phyloP scores from a whole-genome alignment of 23 red algal genomes.

The Cyanidium caldarium region DNA sequence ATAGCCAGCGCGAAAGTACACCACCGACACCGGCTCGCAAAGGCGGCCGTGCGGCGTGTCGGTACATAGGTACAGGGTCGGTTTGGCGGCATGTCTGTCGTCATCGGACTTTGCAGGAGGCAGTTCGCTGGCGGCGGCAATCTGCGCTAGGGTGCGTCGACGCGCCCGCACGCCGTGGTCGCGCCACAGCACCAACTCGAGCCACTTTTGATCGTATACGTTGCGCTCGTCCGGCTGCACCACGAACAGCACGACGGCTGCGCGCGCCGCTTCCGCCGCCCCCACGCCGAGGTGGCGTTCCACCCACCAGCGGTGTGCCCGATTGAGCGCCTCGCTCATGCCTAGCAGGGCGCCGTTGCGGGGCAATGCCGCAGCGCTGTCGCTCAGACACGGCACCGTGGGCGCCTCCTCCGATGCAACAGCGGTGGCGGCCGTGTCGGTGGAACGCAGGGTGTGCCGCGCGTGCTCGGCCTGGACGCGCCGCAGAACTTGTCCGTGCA shows the following conservation, averaged over 20 bases:
- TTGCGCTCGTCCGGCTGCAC: constrained; percentile 74
- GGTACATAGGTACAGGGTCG: too few species aligned
- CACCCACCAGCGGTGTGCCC: constrained; percentile 21
- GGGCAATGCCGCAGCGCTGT: constrained; percentile 12
- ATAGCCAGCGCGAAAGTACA: constrained; percentile 94
- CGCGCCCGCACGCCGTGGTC: constrained; percentile 26
- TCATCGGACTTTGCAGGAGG: not conserved
- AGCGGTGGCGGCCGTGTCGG: not conserved
- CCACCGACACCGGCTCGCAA: constrained; percentile 30
- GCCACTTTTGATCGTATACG: constrained; percentile 53
- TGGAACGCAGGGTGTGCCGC: not conserved
- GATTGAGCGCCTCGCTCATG: constrained; percentile 18
- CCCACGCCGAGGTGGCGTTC: not conserved
- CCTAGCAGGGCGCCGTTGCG: constrained; percentile 11
- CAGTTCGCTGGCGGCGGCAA: constrained; percentile 7
- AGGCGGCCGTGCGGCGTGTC: too few species aligned
- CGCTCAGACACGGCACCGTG: not conserved
- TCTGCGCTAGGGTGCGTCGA: constrained; percentile 34
- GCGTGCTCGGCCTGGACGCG: not conserved
- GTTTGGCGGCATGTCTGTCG: too few species aligned
- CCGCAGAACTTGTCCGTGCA: constrained; percentile 32
- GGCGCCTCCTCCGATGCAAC: not conserved
- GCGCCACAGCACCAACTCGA: constrained; percentile 35
- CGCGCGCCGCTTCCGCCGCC: not conserved
- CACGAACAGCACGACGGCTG: constrained; percentile 39